Conservation (phyloP, 2,329 filamentous ascomycete genomes). For the Aspergillus pseudonomiae region DNA sequence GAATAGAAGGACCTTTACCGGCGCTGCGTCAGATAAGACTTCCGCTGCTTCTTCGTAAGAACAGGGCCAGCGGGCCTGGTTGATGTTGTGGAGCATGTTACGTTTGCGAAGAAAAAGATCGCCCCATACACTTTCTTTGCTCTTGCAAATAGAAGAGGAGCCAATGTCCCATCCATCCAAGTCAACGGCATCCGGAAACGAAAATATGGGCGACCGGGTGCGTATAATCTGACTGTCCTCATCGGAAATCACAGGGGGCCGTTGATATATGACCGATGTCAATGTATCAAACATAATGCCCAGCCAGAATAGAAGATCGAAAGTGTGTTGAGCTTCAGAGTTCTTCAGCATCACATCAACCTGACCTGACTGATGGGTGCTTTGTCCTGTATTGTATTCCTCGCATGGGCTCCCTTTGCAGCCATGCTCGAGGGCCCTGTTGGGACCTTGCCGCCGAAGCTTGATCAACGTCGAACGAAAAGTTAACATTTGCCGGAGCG, state of each 20-base stretch:
- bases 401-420: background rate
- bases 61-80: background rate
- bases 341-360: conserved; percentile 17
- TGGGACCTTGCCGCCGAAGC: background rate
- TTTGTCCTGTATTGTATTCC: background rate
- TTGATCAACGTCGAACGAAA: background rate
- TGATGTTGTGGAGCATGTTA: background rate
- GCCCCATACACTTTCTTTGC: background rate
- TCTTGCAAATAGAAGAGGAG: background rate
- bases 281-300: conserved; percentile 63
- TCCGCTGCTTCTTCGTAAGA: background rate
- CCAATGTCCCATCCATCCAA: background rate
- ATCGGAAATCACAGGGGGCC: background rate
- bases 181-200: background rate
- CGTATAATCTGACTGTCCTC: background rate
- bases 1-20: background rate
- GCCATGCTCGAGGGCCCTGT: background rate
- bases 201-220: background rate
- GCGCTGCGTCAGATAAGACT: background rate
- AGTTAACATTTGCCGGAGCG: background rate
- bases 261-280: conserved; percentile 56
- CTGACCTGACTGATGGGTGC: background rate
- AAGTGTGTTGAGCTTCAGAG: conserved; percentile 47
- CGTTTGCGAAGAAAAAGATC: background rate
- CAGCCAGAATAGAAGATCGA: conserved; percentile 61